Base-by-base conservation (phyloP, 495 filamentous ascomycete species). In the Talaromyces nanjingensis region DNA sequence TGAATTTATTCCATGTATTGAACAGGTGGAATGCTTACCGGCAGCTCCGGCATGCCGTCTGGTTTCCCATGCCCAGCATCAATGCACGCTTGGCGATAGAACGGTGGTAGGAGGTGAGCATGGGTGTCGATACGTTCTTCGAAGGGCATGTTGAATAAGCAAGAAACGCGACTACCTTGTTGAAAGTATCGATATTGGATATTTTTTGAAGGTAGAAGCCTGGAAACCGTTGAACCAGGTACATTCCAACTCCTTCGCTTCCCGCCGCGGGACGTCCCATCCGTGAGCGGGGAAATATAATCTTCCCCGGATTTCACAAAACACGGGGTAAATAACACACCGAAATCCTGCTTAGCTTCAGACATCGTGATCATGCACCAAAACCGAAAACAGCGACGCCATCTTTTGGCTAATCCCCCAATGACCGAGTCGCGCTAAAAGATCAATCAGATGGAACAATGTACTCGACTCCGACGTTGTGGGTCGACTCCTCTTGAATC, bases 11-110 rank as follows among this genome's bases (percentile, higher is more conserved):
- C 56, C 18, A 45, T 18, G 3, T 22, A 12, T 4, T 49, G 6
- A 16, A 27, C 5, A 53, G 53, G 27, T 59, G 18, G 33, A 22
- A 33, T n/a, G 39, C 70, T 34, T 54, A 76, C 73, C 2, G 80
- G 80, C 7, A 80, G 76, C 2, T 68, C 70, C 4, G 80, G 78
- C 76, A 81, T 82, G 7, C 81, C 81, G 67, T 83, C 80, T 0
- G 73, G 76, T 24, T 76, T 67, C 16, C 61, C 63, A 62, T 72
- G 69, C 6, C 77, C 76, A 65, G 68, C 71, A 12, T 74, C 59
- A 0, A 72, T 45, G 27, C 75, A 75, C 16, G 72, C 73, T 25
- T 72, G 60, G 8, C 68, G 70, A 58, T 77, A 81, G 22, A 63
- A 56, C 0, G 67, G 64, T 0, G 76, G 74, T 8, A 78, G 68